phyloP scores from a whole-genome alignment of 163 green algal genomes.

The Chlamydomonas reinhardtii region DNA sequence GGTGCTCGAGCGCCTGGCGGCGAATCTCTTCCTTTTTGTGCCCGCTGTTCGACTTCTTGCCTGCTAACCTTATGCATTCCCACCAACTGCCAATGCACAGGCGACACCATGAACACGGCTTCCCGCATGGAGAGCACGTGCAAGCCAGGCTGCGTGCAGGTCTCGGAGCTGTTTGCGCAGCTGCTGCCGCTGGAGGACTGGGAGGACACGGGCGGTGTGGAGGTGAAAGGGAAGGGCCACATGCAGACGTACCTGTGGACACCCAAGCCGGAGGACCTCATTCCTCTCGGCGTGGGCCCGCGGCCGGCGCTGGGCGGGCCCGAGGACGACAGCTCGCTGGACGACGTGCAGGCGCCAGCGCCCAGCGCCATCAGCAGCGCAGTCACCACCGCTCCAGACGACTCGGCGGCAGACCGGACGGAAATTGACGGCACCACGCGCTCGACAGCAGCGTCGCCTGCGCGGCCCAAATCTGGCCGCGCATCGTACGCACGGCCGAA shows the following conservation, averaged over 20 bases:
- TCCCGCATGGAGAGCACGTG: constrained; percentile 60
- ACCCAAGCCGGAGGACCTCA: constrained; percentile 43
- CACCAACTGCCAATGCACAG: not conserved
- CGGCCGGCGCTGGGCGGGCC: not conserved
- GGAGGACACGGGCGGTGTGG: constrained; percentile 58
- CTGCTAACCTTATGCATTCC: no score
- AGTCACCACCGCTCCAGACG: constrained; percentile 7
- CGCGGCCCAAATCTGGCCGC: not conserved
- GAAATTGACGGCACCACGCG: not conserved
- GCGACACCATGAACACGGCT: constrained; percentile 68
- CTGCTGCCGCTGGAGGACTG: constrained; percentile 61
- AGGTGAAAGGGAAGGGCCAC: constrained; percentile 63
- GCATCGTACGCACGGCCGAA: constrained; percentile 22
- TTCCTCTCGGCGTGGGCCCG: not conserved
- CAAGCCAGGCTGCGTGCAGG: constrained; percentile 60
- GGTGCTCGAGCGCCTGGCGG: no score
- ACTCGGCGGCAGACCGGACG: constrained; percentile 28
- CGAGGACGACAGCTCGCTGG: not conserved
- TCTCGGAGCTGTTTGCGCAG: constrained; percentile 57
- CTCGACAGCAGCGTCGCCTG: not conserved
- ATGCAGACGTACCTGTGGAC: constrained; percentile 64
- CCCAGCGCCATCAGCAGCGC: not conserved
- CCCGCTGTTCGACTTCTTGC: no score
- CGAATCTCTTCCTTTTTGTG: no score
- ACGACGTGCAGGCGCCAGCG: not conserved